Percentiles rank a stretch among this genome's conserved stretches.
phyloP scores from a whole-genome alignment of 2,329 filamentous ascomycete genomes.

The Neocucurbitaria cava region DNA sequence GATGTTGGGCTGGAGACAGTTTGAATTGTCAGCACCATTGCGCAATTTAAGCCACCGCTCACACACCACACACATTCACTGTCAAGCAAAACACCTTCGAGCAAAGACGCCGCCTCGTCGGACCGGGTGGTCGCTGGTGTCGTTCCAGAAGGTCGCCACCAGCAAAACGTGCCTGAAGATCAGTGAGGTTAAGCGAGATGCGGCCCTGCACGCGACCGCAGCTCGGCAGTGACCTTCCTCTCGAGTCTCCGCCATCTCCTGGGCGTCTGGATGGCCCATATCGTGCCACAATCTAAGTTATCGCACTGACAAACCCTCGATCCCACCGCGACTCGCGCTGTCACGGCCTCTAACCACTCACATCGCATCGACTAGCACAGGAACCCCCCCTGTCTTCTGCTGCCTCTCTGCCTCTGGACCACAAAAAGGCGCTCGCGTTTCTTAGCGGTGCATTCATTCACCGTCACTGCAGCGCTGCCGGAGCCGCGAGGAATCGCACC shows the following conservation, averaged over 20 bases:
- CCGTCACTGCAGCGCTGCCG: not conserved
- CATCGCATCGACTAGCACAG: slow-evolving; percentile 5
- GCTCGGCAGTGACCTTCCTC: slow-evolving; percentile 7
- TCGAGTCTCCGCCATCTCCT: slow-evolving; percentile 13
- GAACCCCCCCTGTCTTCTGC: not conserved
- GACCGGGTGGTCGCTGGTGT: not conserved
- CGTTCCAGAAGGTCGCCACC: not conserved
- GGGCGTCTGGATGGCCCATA: slow-evolving; percentile 12
- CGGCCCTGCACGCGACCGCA: slow-evolving; percentile 14
- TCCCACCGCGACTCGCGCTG: slow-evolving; percentile 21
- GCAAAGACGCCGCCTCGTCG: not conserved
- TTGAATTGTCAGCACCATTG: not conserved
- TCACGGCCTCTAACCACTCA: slow-evolving; percentile 13
- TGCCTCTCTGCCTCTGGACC: not conserved
- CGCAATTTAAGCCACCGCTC: not conserved
- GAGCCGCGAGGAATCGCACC: not conserved
- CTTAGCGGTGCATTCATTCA: slow-evolving; percentile 1
- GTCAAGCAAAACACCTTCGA: too few relatives aligned
- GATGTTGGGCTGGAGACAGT: too few relatives aligned
- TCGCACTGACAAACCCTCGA: slow-evolving; percentile 13
- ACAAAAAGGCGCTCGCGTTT: not conserved
- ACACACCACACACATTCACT: not conserved
- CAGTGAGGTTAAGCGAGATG: slow-evolving; percentile 1
- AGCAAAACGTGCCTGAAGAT: slow-evolving; percentile 2
- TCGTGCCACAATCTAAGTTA: slow-evolving; percentile 19